Base-by-base conservation (phyloP, 176 grass and related monocot genomes). In the Puccinellia tenuiflora region DNA sequence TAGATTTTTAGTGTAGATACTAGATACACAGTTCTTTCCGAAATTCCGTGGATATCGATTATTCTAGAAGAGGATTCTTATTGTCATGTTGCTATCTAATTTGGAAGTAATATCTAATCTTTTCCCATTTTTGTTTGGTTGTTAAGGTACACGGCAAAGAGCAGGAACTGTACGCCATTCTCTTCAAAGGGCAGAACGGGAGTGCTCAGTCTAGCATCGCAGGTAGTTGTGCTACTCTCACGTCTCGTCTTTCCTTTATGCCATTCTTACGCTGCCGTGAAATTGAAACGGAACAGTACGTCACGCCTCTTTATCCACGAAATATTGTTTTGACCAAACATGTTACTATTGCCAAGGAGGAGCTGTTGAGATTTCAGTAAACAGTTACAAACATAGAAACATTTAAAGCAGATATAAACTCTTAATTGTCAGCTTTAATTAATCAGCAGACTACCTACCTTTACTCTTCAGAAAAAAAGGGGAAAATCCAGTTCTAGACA, bases 131-230 rank as follows among this genome's bases (percentile, higher is more conserved):
- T 74, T 26, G 13, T 15, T 78, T 20, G 2, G 1, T 50, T 86
- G 50, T 78, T 46, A 78, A 90, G 88, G 80, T 52, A 61, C 84
- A 69, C 20, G 60, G 50, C 9, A 90, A 87, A 87, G 88, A 90
- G 31, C 66, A 84, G 48, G 88, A 90, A 14, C 8, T 90, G 80
- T 84, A 90, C 68, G 65, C 40, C 29, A 86, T 90, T 73, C 75
- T 90, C 37, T 90, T 65, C 88, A 87, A 90, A 68, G 80, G 75
- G 6, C 79, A 83, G 67, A 86, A 82, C 40, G 88, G 88, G 18
- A 79, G 40, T 73, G 57, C 48, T 57, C 84, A 86, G 38, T 47
- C 73, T 51, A 69, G 75, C 40, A 61, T 79, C 70, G 52, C 80
- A 84, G 88, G 85, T 90, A 80, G 59, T 76, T 75, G 50, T 80